Base-by-base conservation (phyloP, 345 rosid genomes). In the Mallotus nudiflorus region DNA sequence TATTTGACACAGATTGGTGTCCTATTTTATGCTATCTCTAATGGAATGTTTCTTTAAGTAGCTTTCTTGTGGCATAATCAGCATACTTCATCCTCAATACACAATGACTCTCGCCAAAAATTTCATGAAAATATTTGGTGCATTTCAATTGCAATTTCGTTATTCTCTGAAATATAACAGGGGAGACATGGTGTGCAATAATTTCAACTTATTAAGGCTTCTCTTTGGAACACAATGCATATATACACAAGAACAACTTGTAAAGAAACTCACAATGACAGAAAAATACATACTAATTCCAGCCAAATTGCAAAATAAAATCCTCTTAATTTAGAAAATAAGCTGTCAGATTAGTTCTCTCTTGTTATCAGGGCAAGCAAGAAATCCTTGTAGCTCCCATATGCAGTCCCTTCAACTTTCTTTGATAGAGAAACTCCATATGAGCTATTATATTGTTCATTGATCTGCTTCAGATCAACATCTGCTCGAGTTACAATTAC, bases 311-410 rank as follows among this genome's bases (percentile, higher is more conserved):
- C 51, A 45, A 53, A 56, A 40, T 40, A 56, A 72, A 61, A n/a
- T 31, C 56, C 29, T 37, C 49, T 29, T 55, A 68, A 31, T 33
- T 28, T 62, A 28, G 27, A 15, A 31, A 44, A n/a, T 28, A 3
- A n/a, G 19, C 14, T 50, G 2, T 22, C 25, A 46, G 42, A 68
- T 85, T 71, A 83, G 24, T 78, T 64, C 24, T 85, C 86, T 77
- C 73, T 86, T 19, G 88, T 73, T 9, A 87, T 37, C 56, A 93
- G 61, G 29, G 86, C 65, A 66, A 89, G 79, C 86, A 91, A 77
- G 76, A 88, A 76, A 69, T 91, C 98, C 85, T 60, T 90, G 25
- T 90, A 94, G 83, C 82, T 87, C n/a, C 97, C 98, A 11, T 82
- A 90, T 27, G 87, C 84, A 28, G 72, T 71, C 2, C 75, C 89